Conservation (phyloP, 2,329 filamentous ascomycete genomes). For the Pseudocercospora eumusae region DNA sequence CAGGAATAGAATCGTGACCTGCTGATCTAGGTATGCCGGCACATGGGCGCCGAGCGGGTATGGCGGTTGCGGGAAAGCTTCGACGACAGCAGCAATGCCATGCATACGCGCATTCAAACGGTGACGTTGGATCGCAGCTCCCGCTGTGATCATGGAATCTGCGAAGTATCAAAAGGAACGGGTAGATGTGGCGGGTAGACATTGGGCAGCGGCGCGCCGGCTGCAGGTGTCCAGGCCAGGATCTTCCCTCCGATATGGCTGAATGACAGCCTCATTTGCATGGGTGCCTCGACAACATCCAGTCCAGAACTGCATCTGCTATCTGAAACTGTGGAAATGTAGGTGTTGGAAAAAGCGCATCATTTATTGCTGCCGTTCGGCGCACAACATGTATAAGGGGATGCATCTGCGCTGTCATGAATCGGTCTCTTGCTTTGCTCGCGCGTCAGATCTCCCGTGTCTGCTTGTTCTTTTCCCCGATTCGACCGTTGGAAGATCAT, state of each 20-base stretch:
- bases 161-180: slow-evolving; percentile 5
- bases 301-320: not conserved
- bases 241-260: slow-evolving; percentile 3
- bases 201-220: slow-evolving; percentile 7
- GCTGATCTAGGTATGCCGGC: slow-evolving; percentile 1
- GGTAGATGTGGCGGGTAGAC: not conserved
- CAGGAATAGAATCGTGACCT: slow-evolving; percentile 1
- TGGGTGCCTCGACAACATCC: slow-evolving; percentile 3
- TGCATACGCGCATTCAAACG: not conserved
- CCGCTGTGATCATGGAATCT: not conserved
- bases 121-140: not conserved
- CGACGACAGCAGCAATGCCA: not conserved
- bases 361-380: not conserved
- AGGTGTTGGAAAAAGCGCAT: not conserved
- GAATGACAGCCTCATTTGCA: slow-evolving; percentile 8
- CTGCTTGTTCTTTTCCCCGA: not conserved
- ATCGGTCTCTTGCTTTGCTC: slow-evolving; percentile 4
- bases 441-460: not conserved
- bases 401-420: slow-evolving; percentile 8
- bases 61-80: slow-evolving; percentile 3
- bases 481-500: not conserved
- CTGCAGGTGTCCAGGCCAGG: not conserved
- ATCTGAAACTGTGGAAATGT: not conserved
- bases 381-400: not conserved
- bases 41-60: not conserved